phyloP scores from a whole-genome alignment of 2,329 filamentous ascomycete species.

The Graphiopsis chlorocephala region DNA sequence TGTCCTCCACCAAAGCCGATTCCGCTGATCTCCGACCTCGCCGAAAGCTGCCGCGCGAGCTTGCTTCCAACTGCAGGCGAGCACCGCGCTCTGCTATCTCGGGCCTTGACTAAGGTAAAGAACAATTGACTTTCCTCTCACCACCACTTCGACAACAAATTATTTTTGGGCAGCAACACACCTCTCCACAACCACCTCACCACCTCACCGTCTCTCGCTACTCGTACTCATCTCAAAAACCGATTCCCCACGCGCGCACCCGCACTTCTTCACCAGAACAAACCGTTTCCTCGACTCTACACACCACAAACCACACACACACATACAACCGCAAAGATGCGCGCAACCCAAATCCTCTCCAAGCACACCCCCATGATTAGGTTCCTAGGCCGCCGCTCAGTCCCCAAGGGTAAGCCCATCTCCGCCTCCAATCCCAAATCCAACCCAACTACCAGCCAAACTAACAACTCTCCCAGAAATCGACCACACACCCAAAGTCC shows the following conservation, averaged over 20 bases:
- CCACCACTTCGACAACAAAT: background rate
- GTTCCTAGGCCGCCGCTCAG: conserved; percentile 50
- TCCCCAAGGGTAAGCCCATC: conserved; percentile 41
- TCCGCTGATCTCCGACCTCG: conserved; percentile 3
- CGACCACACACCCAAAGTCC: conserved; percentile 70
- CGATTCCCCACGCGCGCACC: background rate
- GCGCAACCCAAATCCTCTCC: conserved; percentile 45
- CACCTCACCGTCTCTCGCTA: background rate
- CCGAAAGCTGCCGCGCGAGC: conserved; percentile 7
- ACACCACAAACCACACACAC: background rate
- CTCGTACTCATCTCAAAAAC: background rate
- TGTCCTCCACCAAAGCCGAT: background rate
- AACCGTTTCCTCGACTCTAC: background rate
- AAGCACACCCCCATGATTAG: conserved; percentile 52
- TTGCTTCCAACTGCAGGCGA: background rate
- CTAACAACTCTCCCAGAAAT: conserved; percentile 51
- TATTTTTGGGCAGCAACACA: background rate
- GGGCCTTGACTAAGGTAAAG: background rate
- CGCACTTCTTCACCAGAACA: background rate
- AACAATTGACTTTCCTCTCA: background rate
- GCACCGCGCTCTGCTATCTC: background rate
- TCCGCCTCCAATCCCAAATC: background rate
- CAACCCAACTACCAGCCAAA: background rate
- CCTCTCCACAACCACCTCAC: background rate
- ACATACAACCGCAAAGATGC: conserved; percentile 36